Evolutionary conservation across 345 rosid genomes (phyloP).

Genomic region (Brassica nigra): DNA sequence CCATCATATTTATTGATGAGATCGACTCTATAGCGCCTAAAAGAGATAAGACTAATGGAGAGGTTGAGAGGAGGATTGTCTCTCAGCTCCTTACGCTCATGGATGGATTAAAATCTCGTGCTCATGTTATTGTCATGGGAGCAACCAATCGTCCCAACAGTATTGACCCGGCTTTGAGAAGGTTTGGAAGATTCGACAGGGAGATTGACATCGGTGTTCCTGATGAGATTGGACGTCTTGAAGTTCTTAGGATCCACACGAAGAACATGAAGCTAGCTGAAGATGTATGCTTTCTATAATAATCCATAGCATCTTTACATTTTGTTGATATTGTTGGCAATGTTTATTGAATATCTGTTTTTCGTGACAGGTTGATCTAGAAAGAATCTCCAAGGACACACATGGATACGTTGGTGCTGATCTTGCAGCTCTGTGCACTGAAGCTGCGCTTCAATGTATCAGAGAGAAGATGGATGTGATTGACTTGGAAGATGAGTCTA

Average conservation of each 20-base stretch:
- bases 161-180: slow-evolving; percentile 89
- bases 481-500: slow-evolving; percentile 93
- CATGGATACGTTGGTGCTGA: slow-evolving; percentile 99
- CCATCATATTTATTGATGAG: slow-evolving; percentile 91
- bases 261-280: slow-evolving; percentile 98
- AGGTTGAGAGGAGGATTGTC: slow-evolving; percentile 96
- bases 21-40: slow-evolving; percentile 96
- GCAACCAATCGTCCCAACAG: slow-evolving; percentile 99
- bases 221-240: slow-evolving; percentile 98
- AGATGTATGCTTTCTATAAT: slow-evolving; percentile 55
- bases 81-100: slow-evolving; percentile 92
- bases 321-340: neutral
- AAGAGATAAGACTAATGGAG: slow-evolving; percentile 94
- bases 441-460: slow-evolving; percentile 97
- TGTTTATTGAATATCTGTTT: neutral
- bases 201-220: slow-evolving; percentile 97
- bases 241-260: slow-evolving; percentile 95
- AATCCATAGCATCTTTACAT: neutral
- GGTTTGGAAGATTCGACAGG: slow-evolving; percentile 94
- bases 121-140: slow-evolving; percentile 92
- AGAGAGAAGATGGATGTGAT: slow-evolving; percentile 98
- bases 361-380: slow-evolving; percentile 74
- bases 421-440: slow-evolving; percentile 94
- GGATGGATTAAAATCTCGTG: slow-evolving; percentile 93
- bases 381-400: slow-evolving; percentile 83